Evolutionary conservation across 352 stramenopile genomes (phyloP).

Genomic region (Phytophthora sansomeana): DNA sequence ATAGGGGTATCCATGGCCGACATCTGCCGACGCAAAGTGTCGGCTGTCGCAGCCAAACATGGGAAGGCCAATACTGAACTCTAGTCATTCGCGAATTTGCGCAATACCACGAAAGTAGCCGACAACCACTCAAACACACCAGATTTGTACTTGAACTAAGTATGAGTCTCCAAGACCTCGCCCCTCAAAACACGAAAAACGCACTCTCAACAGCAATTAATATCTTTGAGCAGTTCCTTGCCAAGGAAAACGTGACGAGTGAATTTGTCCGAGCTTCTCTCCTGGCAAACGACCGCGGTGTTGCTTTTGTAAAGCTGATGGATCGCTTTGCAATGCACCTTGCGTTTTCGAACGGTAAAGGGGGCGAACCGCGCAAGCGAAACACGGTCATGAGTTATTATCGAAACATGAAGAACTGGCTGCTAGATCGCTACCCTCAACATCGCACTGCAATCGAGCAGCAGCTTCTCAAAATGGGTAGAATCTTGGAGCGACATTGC

Average conservation of each 20-base stretch:
- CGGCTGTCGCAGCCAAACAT: too few species aligned
- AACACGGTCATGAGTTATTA: slow-evolving; percentile 27
- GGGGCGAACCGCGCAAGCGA: background rate
- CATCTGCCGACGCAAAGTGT: too few species aligned
- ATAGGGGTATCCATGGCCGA: too few species aligned
- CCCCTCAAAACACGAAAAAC: slow-evolving; percentile 3
- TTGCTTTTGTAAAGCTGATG: slow-evolving; percentile 25
- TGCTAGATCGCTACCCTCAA: slow-evolving; percentile 18
- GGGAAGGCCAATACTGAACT: too few species aligned
- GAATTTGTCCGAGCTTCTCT: slow-evolving; percentile 20
- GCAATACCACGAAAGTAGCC: too few species aligned
- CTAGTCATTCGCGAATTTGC: too few species aligned
- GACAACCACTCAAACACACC: too few species aligned
- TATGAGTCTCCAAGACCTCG: slow-evolving; percentile 7
- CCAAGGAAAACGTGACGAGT: slow-evolving; percentile 19
- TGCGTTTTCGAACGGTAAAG: slow-evolving; percentile 6
- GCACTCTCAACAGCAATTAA: slow-evolving; percentile 5
- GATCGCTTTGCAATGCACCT: slow-evolving; percentile 15
- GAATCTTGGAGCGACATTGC: slow-evolving; percentile 20
- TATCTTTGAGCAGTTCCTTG: slow-evolving; percentile 20
- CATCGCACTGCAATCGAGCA: slow-evolving; percentile 9
- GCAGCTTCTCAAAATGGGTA: slow-evolving; percentile 17
- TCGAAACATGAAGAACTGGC: slow-evolving; percentile 24
- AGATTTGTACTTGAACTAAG: too few species aligned
- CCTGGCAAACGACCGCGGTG: background rate